These are phyloP conservation scores for Apophysomyces elegans DNA, from an alignment of 371 early-diverging fungal species.

Conservation along the genomic window DNA sequence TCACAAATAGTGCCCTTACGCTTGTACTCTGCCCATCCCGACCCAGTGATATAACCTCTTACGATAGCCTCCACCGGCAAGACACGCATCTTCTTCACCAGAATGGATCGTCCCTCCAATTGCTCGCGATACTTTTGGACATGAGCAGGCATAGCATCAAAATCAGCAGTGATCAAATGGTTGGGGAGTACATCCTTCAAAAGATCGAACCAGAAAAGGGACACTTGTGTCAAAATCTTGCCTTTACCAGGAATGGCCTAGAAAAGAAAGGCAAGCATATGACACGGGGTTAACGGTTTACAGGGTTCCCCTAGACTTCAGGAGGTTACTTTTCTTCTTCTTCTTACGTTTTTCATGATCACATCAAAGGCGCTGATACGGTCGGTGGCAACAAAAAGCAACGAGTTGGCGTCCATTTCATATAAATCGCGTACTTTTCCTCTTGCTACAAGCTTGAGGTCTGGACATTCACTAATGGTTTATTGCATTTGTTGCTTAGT, in stretches of 20 bases:
- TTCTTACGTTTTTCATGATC: constrained; percentile 92
- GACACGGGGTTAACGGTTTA: not conserved
- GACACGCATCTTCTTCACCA: constrained; percentile 92
- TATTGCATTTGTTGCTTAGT: no score
- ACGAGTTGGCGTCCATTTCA: constrained; percentile 80
- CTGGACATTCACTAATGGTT: constrained; percentile 77
- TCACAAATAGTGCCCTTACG: constrained; percentile 92
- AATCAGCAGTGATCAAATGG: constrained; percentile 92
- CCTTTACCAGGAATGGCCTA: constrained; percentile 95
- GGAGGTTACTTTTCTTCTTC: not conserved
- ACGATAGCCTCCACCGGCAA: constrained; percentile 98
- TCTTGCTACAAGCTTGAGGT: constrained; percentile 90
- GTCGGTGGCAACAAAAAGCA: constrained; percentile 97
- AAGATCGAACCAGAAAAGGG: constrained; percentile 93
- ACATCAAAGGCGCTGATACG: constrained; percentile 97
- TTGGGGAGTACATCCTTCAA: constrained; percentile 86
- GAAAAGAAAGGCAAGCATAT: constrained; percentile 3
- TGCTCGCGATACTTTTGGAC: constrained; percentile 88
- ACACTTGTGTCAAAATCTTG: constrained; percentile 93
- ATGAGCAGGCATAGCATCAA: constrained; percentile 89
- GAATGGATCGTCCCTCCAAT: constrained; percentile 86
- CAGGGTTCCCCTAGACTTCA: not conserved
- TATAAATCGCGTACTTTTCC: constrained; percentile 98
- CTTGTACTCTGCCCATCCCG: constrained; percentile 95
- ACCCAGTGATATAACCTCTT: constrained; percentile 96